Conservation (phyloP, 768 basidiomycete species). For the Tricholoma bakamatsutake region DNA sequence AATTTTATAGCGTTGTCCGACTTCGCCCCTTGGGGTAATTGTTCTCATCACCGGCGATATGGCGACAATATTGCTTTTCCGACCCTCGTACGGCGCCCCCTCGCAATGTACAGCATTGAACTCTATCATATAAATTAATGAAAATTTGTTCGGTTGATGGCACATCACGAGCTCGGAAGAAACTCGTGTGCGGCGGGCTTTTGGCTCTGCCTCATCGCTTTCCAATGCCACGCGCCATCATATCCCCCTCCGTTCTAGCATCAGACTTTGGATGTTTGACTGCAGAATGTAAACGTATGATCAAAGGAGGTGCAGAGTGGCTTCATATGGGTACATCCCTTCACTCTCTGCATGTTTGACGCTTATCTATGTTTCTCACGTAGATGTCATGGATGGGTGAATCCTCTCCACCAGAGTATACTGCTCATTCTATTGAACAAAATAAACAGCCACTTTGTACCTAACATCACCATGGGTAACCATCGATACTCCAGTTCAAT, state of each 20-base stretch:
- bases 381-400: slow-evolving; percentile 98
- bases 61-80: no score
- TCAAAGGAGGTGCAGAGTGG: slow-evolving; percentile 94
- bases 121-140: no score
- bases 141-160: no score
- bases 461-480: slow-evolving; percentile 95
- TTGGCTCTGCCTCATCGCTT: no score
- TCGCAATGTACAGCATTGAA: no score
- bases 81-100: no score
- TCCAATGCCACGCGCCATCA: slow-evolving; percentile 82
- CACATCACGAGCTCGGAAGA: no score
- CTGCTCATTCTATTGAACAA: slow-evolving; percentile 7
- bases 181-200: no score
- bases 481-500: neutral
- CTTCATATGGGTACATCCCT: slow-evolving; percentile 81
- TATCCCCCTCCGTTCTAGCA: slow-evolving; percentile 95
- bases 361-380: slow-evolving; percentile 10
- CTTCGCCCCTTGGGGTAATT: no score
- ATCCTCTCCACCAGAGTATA: slow-evolving; percentile 4
- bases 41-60: no score
- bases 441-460: slow-evolving; percentile 84
- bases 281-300: slow-evolving; percentile 96
- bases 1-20: neutral
- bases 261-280: slow-evolving; percentile 95
- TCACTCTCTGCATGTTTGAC: neutral